Evolutionary conservation across 2,329 filamentous ascomycete species (phyloP), one percentile per base, ranked within the genome.

Genomic region (Stylonectria norvegica): DNA sequence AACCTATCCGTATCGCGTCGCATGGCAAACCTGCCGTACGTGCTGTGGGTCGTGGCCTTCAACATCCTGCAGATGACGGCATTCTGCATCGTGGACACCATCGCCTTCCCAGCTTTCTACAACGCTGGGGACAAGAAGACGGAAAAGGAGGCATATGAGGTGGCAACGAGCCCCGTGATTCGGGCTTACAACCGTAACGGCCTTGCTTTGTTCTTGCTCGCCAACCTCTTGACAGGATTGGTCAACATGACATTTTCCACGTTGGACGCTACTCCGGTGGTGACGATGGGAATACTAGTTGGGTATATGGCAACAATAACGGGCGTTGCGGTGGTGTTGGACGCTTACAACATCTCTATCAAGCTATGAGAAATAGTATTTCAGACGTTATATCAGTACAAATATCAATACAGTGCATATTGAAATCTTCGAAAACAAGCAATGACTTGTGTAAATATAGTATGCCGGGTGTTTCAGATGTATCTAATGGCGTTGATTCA

Each of bases 11-110:
- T 96, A 6, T 97, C 93, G 5, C 84, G 93, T 15, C 83, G 93
- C 1, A 71, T 97, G 42, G 93, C 91, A 7, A 98, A 98, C 57
- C 74, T 96, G 47, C 89, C 93, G 0, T 98, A 98, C 61, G 78
- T 97, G 30, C 72, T 95, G 31, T 97, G 91, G 89, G 85, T 95
- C 6, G 77, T 83, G n/a, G 84, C 88, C 3, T 96, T 93, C 72
- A 98, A 97, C 69, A 83, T 79, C 46, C 73, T 76, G n/a, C 89
- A 95, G 61, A 71, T 98, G 8, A 70, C 87, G 6, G 73, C 84
- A 2, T 95, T 91, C 63, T 89, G 83, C 56, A 61, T 83, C 11
- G 75, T 93, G 17, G 91, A 98, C 62, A 82, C 78, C 3, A 18
- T 86, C 3, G 82, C 90, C 63, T 95, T 95, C 63, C 86, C 88